Evolutionary conservation across 345 rosid genomes (phyloP).

Genomic region (Populus pruinosa): DNA sequence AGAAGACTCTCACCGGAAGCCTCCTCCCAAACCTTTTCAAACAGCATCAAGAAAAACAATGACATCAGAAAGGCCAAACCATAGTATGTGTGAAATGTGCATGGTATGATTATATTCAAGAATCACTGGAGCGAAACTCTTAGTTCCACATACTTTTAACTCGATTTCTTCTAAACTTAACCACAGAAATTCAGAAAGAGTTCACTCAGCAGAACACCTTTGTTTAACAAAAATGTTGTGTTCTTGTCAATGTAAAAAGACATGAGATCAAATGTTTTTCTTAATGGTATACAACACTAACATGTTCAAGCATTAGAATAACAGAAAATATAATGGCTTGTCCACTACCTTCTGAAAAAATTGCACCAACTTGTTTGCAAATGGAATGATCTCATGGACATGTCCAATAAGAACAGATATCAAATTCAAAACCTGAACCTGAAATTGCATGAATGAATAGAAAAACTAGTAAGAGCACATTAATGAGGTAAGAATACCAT

Average conservation of each 20-base stretch:
- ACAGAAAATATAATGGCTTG: conserved; percentile 9
- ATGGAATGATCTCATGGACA: conserved; percentile 71
- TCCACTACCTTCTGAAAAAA: conserved; percentile 75
- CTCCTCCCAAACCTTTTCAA: conserved; percentile 88
- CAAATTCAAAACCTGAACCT: conserved; percentile 95
- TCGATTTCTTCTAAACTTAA: not conserved
- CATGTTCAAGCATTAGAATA: not conserved
- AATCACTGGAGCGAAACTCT: not conserved
- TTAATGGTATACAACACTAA: not conserved
- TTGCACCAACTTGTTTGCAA: conserved; percentile 64
- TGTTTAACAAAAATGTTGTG: not conserved
- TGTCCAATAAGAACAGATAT: conserved; percentile 81
- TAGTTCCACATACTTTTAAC: not conserved
- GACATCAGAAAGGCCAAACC: not conserved
- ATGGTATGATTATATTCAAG: not conserved
- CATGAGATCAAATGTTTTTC: not conserved
- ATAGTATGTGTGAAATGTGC: not conserved
- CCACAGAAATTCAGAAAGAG: not conserved
- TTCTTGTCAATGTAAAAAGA: not conserved
- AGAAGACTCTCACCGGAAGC: conserved; percentile 94
- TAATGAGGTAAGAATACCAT: not conserved
- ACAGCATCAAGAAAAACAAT: not conserved
- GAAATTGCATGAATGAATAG: conserved; percentile 28
- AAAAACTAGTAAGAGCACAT: not conserved
- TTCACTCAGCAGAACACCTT: not conserved